These are phyloP conservation scores for Torulaspora indica DNA, from an alignment of 805 yeast genomes.

Conservation along the genomic window DNA sequence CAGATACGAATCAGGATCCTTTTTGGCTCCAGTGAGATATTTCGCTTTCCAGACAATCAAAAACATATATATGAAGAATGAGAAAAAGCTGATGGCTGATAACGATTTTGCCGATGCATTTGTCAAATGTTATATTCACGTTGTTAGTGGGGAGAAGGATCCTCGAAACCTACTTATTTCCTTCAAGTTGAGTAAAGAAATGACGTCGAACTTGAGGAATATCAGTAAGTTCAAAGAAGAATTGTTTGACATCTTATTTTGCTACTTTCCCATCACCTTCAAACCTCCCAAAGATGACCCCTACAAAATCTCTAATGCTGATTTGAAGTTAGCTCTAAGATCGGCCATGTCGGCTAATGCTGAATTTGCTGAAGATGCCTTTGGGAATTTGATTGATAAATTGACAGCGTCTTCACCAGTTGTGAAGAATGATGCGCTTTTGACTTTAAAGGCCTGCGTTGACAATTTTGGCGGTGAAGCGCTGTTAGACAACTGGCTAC, in stretches of 20 bases:
- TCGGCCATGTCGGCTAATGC: slow-evolving; percentile 57
- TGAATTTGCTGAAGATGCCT: slow-evolving; percentile 62
- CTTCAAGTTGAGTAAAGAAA: slow-evolving; percentile 49
- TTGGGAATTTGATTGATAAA: slow-evolving; percentile 75
- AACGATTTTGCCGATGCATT: slow-evolving; percentile 38
- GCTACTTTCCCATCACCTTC: slow-evolving; percentile 95
- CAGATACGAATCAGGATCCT: slow-evolving; percentile 51
- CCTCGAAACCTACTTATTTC: slow-evolving; percentile 79
- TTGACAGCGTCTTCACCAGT: slow-evolving; percentile 67
- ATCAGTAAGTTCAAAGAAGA: slow-evolving; percentile 51
- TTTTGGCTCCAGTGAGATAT: slow-evolving; percentile 59
- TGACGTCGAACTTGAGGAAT: slow-evolving; percentile 40
- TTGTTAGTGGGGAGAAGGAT: slow-evolving; percentile 88
- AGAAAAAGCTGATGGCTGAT: slow-evolving; percentile 20
- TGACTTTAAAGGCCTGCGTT: slow-evolving; percentile 56
- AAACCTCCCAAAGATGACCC: slow-evolving; percentile 83
- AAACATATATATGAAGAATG: slow-evolving; percentile 34
- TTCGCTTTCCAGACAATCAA: slow-evolving; percentile 50
- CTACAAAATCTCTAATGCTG: slow-evolving; percentile 70
- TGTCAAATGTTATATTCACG: slow-evolving; percentile 54
- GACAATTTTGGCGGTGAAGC: slow-evolving; percentile 46
- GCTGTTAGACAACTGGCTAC: slow-evolving; percentile 58
- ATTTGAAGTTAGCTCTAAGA: slow-evolving; percentile 61
- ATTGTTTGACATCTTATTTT: slow-evolving; percentile 81
- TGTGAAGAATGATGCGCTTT: slow-evolving; percentile 70